These are phyloP conservation scores for Colletotrichum salicis DNA, from an alignment of 2,329 filamentous ascomycete species.

Conservation along the genomic window DNA sequence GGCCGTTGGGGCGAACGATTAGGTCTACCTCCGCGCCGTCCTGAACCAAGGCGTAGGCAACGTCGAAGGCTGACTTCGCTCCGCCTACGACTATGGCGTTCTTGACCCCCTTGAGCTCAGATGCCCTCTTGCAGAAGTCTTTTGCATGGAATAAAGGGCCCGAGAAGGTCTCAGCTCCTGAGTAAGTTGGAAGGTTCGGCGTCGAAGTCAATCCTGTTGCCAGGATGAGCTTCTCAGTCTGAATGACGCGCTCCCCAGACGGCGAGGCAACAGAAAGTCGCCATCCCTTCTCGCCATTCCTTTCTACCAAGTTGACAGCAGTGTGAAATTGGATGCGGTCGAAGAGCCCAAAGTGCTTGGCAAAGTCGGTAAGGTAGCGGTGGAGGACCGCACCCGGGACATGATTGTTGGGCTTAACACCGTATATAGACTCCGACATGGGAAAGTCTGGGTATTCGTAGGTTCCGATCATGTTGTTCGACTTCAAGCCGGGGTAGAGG, in stretches of 20 bases:
- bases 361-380: background rate
- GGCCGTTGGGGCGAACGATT: background rate
- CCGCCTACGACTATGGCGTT: background rate
- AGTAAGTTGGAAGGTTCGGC: conserved; percentile 55
- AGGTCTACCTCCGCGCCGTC: background rate
- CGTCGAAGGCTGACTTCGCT: background rate
- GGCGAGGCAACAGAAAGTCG: background rate
- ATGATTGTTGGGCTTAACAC: conserved; percentile 40
- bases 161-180: conserved; percentile 55
- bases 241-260: conserved; percentile 26
- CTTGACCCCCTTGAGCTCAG: background rate
- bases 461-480: conserved; percentile 71
- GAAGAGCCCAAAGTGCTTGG: background rate
- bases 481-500: conserved; percentile 69
- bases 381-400: background rate
- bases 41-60: background rate
- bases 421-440: conserved; percentile 61
- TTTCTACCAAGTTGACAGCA: background rate
- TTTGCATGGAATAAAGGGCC: background rate
- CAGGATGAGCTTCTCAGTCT: conserved; percentile 56
- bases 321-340: background rate
- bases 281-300: background rate
- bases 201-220: conserved; percentile 61
- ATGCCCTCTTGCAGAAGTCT: background rate
- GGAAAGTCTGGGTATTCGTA: conserved; percentile 74